phyloP scores from a whole-genome alignment of 148 eudicot species.

The Amaranthus cruentus region DNA sequence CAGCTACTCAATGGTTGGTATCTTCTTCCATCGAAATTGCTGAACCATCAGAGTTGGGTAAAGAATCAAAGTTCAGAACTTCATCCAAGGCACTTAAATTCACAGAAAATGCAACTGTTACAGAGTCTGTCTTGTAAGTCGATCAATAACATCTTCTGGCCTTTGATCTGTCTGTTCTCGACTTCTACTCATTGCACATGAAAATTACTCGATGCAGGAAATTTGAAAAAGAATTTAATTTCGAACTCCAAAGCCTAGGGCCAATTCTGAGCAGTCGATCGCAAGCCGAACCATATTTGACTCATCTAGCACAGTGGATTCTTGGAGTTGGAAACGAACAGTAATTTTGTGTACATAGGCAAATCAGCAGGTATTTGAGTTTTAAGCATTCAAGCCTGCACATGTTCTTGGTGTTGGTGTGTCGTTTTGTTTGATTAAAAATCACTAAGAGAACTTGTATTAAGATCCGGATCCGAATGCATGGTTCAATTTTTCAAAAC shows the following conservation, averaged over 20 bases:
- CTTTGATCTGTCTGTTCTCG: constrained; percentile 10
- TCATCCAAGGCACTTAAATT: constrained; percentile 43
- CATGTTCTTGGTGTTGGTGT: not conserved
- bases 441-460: not conserved
- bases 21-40: constrained; percentile 55
- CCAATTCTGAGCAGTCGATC: constrained; percentile 77
- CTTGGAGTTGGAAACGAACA: constrained; percentile 66
- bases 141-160: not conserved
- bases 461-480: not conserved
- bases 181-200: not conserved
- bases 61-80: constrained; percentile 36
- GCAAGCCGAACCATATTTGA: constrained; percentile 79
- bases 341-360: not conserved
- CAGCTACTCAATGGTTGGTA: constrained; percentile 82
- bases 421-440: not conserved
- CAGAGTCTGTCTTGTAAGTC: constrained; percentile 65
- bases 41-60: constrained; percentile 30
- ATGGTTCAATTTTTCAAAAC: too few relatives aligned
- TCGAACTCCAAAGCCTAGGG: constrained; percentile 77
- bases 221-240: constrained; percentile 81
- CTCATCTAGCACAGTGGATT: constrained; percentile 92
- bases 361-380: not conserved
- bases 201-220: constrained; percentile 51
- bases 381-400: not conserved
- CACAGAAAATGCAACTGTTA: constrained; percentile 48